phyloP scores from a whole-genome alignment of 805 yeast genomes.

The Metschnikowia chrysomelidarum region DNA sequence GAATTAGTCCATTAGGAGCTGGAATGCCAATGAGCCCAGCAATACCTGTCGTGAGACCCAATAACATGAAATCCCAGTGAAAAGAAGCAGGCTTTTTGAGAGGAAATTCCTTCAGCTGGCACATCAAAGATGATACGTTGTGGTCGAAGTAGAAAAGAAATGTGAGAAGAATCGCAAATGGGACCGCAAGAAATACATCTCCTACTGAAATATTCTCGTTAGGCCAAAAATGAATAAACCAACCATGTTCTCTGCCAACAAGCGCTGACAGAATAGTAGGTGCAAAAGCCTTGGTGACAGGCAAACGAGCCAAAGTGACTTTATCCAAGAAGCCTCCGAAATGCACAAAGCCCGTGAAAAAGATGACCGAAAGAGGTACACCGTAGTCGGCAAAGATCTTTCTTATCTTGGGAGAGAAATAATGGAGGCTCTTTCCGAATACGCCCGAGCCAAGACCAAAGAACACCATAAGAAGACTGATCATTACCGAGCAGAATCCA shows the following conservation, averaged over 20 bases:
- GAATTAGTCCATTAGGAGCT: conserved; percentile 94
- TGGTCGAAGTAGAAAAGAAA: conserved; percentile 91
- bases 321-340: conserved; percentile 75
- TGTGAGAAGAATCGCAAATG: conserved; percentile 86
- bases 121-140: conserved; percentile 89
- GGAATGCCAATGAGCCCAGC: conserved; percentile 90
- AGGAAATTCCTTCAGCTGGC: conserved; percentile 81
- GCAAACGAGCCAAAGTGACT: conserved; percentile 59
- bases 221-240: conserved; percentile 80
- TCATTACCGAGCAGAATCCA: conserved; percentile 74
- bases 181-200: conserved; percentile 84
- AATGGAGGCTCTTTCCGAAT: conserved; percentile 60
- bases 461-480: conserved; percentile 71
- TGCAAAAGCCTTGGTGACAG: conserved; percentile 66
- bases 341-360: conserved; percentile 91
- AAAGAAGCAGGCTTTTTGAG: conserved; percentile 83
- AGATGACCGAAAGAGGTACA: conserved; percentile 77
- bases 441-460: conserved; percentile 64
- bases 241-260: conserved; percentile 49
- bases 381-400: conserved; percentile 83
- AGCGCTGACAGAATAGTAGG: conserved; percentile 53
- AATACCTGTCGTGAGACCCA: conserved; percentile 84
- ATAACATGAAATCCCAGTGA: conserved; percentile 85
- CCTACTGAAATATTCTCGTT: conserved; percentile 54
- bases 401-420: conserved; percentile 58